Base-by-base conservation (phyloP, 805 yeast species). In the Priceomyces melissophilus region DNA sequence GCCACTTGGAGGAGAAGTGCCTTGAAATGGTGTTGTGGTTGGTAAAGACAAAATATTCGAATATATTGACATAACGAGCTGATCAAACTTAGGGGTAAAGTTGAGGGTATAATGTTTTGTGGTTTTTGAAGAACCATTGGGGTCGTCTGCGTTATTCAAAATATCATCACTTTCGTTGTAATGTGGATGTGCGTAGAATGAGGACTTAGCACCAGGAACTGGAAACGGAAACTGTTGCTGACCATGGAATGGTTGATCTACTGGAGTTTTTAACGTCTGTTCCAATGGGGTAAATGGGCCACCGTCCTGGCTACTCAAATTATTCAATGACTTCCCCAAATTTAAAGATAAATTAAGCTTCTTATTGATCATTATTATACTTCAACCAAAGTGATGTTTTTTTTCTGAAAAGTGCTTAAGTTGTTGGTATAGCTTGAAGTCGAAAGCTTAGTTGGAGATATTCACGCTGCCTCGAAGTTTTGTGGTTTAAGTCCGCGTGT, bases 231-330 rank as follows among this genome's bases (percentile, higher is more conserved):
- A 29, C 30, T n/a, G 17, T 35, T 14, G 32, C 23, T 41, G 39
- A 14, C 30, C 31, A n/a, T 34, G 45, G 11, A 37, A 37, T 32
- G 45, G 44, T n/a, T 41, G 39, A 37, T 66, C 73, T 17, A 63
- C 43, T 2, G 75, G 75, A 5, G 75, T 69, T 32, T 48, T 55
- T 32, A 67, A 50, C 0, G 74, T 69, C 47, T 68, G 74, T 28
- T 69, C 75, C 35, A 66, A 52, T n/a, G 75, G 75, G 3, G 75
- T 69, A 46, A 52, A 65, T n/a, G 75, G 75, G 8, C 58, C 62
- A 37, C 48, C 37, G 7, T 53, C 60, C 9, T 45, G 33, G 12
- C 50, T 54, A 14, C 37, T 36, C 30, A 57, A 41, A 39, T 57
- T 51, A 16, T 52, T 50, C 35, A 60, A 51, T 14, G 65, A 48